A percentile compares a stretch with the other conserved stretches of the same genome.
These are phyloP conservation scores for Cladosporium sp. DNA, from an alignment of 2,329 filamentous ascomycete species.

Conservation along the genomic window DNA sequence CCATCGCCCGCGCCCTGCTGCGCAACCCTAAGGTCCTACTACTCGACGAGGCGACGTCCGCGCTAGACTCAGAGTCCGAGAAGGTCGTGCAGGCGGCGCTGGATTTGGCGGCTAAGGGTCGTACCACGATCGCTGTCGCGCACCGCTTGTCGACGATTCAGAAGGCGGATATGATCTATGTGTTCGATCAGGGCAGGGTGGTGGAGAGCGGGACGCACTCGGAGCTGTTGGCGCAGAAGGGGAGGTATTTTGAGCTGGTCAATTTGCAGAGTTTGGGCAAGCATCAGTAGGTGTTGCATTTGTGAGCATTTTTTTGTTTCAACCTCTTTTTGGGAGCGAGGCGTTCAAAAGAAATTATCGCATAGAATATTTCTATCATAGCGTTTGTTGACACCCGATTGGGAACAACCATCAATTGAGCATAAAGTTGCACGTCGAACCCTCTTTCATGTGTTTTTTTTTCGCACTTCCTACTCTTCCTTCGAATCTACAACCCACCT, in stretches of 20 bases:
- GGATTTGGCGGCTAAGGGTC: conserved; percentile 71
- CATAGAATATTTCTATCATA: not conserved
- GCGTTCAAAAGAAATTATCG: not conserved
- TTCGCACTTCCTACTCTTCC: too few relatives aligned
- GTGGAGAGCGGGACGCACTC: conserved; percentile 81
- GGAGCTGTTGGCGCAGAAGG: conserved; percentile 35
- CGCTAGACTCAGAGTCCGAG: conserved; percentile 68
- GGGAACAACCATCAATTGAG: not conserved
- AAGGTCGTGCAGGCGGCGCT: conserved; percentile 75
- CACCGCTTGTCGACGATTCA: conserved; percentile 90
- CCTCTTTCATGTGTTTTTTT: too few relatives aligned
- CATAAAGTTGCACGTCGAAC: not conserved
- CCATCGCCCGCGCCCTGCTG: conserved; percentile 83
- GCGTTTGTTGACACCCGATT: not conserved
- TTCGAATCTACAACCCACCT: too few relatives aligned
- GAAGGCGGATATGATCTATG: conserved; percentile 89
- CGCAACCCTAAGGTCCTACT: conserved; percentile 85
- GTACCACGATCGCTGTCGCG: conserved; percentile 78
- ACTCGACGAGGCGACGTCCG: conserved; percentile 67
- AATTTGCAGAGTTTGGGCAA: conserved; percentile 31
- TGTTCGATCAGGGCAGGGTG: conserved; percentile 85
- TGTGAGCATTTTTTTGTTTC: not conserved
- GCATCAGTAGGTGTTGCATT: conserved; percentile 2
- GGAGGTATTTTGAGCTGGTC: conserved; percentile 37
- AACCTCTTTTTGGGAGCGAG: not conserved